Conservation (phyloP, 768 basidiomycete genomes). For the Termitomyces sp. region DNA sequence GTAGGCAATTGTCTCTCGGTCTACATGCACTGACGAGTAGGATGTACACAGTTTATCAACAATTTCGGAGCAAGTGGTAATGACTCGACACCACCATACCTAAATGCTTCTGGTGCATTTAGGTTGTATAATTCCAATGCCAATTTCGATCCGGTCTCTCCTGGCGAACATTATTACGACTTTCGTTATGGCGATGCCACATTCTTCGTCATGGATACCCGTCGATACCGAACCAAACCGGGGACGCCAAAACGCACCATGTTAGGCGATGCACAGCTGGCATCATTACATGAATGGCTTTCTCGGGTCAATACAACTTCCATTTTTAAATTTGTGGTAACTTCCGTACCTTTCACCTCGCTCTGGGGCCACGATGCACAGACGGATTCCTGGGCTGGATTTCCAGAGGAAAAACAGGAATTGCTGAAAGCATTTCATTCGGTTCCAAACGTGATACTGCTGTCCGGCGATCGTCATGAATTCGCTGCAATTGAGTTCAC, state of each 20-base stretch:
- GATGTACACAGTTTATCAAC: slow-evolving; percentile 49
- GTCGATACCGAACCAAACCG: slow-evolving; percentile 14
- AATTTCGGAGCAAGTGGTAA: slow-evolving; percentile 60
- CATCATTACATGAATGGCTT: slow-evolving; percentile 62
- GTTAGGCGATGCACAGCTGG: slow-evolving; percentile 65
- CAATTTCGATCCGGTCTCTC: slow-evolving; percentile 51
- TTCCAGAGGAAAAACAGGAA: slow-evolving; percentile 51
- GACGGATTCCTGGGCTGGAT: slow-evolving; percentile 70
- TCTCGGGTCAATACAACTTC: slow-evolving; percentile 63
- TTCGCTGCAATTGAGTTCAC: slow-evolving; percentile 70
- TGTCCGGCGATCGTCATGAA: slow-evolving; percentile 78
- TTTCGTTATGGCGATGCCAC: slow-evolving; percentile 66
- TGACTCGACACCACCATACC: slow-evolving; percentile 50
- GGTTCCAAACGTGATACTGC: slow-evolving; percentile 66
- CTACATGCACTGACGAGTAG: neutral
- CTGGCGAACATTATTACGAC: slow-evolving; percentile 51
- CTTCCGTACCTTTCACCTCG: slow-evolving; percentile 71
- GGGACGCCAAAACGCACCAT: slow-evolving; percentile 42
- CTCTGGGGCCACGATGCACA: slow-evolving; percentile 65
- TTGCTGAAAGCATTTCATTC: slow-evolving; percentile 57
- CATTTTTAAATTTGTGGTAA: slow-evolving; percentile 75
- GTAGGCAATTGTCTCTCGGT: neutral
- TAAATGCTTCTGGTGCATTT: slow-evolving; percentile 59
- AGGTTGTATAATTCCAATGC: slow-evolving; percentile 58
- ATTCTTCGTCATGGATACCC: slow-evolving; percentile 69